Percentiles rank a stretch among this genome's conserved stretches.
These are phyloP conservation scores for Claviceps sp. DNA, from an alignment of 2,329 filamentous ascomycete genomes.

Conservation along the genomic window DNA sequence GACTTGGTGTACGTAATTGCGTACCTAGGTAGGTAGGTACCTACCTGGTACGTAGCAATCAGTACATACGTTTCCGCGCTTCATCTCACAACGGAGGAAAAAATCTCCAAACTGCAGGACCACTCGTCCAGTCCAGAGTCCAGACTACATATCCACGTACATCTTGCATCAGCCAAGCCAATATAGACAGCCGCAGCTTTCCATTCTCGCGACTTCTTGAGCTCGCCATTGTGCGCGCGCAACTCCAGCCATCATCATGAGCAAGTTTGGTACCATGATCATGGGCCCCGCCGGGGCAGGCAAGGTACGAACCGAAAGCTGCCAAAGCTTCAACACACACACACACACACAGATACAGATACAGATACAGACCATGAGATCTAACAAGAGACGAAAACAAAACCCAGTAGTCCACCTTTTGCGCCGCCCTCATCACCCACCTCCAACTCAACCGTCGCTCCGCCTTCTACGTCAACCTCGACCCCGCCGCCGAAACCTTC, in stretches of 20 bases:
- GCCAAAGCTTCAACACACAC: no score
- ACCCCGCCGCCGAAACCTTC: conserved; percentile 88
- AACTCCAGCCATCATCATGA: conserved; percentile 42
- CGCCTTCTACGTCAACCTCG: conserved; percentile 95
- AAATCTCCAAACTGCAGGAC: no score
- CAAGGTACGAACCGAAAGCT: conserved; percentile 43
- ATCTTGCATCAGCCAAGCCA: no score
- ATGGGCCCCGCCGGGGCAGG: conserved; percentile 95
- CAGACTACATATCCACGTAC: no score
- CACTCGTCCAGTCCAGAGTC: no score
- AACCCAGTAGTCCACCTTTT: conserved; percentile 66
- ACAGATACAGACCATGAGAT: no score
- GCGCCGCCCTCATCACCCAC: conserved; percentile 82
- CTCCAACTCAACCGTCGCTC: conserved; percentile 83
- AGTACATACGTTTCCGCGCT: no score
- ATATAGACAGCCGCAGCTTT: background rate
- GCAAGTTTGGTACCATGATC: conserved; percentile 86
- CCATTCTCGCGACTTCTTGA: background rate
- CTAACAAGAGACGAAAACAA: conserved; percentile 8
- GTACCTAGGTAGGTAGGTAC: no score
- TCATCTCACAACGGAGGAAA: no score
- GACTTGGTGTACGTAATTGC: no score
- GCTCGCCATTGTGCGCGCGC: background rate
- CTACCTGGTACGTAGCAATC: no score
- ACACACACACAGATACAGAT: no score